Percentiles rank a stretch among this genome's conserved stretches.
phyloP scores from a whole-genome alignment of 164 flowering plant genomes.

The Macadamia integrifolia region DNA sequence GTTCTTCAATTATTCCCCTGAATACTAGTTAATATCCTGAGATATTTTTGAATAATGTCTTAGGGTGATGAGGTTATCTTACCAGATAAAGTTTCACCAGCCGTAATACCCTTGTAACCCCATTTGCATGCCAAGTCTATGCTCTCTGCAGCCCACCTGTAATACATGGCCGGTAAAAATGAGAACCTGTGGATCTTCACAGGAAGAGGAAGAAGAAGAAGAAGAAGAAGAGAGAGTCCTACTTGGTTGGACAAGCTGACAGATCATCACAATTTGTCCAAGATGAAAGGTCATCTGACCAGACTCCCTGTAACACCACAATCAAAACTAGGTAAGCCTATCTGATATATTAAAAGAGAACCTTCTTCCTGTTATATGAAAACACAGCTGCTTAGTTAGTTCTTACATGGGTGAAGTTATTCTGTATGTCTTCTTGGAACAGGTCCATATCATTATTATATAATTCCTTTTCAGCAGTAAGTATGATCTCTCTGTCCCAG shows the following conservation, averaged over 20 bases:
- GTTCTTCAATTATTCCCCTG: too few species aligned
- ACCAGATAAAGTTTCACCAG: slow-evolving; percentile 78
- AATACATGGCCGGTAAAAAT: neutral
- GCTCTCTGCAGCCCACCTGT: slow-evolving; percentile 86
- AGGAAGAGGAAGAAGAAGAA: neutral
- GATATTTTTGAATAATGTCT: too few species aligned
- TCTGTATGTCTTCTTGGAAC: slow-evolving; percentile 55
- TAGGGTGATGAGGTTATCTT: slow-evolving; percentile 1
- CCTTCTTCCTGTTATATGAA: too few species aligned
- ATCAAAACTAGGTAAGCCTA: too few species aligned
- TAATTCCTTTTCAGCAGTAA: slow-evolving; percentile 56
- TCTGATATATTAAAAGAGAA: too few species aligned
- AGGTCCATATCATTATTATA: slow-evolving; percentile 62
- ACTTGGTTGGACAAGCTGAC: slow-evolving; percentile 62
- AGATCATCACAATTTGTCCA: slow-evolving; percentile 73
- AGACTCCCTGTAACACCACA: slow-evolving; percentile 44
- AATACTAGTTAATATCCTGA: too few species aligned
- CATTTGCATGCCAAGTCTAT: slow-evolving; percentile 88
- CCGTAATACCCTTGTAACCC: slow-evolving; percentile 68
- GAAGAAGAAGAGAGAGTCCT: slow-evolving; percentile 4
- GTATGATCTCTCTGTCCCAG: slow-evolving; percentile 94
- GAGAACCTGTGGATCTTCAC: neutral
- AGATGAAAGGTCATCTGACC: slow-evolving; percentile 56
- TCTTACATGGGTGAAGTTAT: slow-evolving; percentile 70
- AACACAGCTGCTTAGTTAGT: neutral